Evolutionary conservation across 176 grass and related monocot genomes (phyloP).

Genomic region (Phoenix dactylifera): DNA sequence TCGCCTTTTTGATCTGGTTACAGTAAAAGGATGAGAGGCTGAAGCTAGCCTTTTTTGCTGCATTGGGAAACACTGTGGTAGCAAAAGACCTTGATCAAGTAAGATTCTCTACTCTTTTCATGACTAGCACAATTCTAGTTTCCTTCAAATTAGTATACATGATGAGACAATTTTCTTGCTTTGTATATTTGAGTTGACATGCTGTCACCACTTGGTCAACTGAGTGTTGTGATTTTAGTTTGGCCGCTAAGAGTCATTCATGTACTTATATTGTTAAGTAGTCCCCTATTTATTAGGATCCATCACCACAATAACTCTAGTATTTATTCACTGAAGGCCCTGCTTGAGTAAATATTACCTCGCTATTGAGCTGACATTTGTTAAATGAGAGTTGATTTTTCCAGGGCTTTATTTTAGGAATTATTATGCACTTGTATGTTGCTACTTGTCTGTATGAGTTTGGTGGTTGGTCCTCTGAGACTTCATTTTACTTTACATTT

Average conservation of each 20-base stretch:
- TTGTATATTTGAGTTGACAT: not conserved
- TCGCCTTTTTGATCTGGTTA: conserved; percentile 85
- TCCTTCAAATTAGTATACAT: too few species aligned
- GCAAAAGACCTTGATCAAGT: conserved; percentile 89
- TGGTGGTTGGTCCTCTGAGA: too few species aligned
- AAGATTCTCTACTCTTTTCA: conserved; percentile 14
- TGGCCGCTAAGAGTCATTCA: not conserved
- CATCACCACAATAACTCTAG: not conserved
- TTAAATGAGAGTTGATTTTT: too few species aligned
- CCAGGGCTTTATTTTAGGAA: too few species aligned
- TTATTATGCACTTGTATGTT: too few species aligned
- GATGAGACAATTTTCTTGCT: too few species aligned
- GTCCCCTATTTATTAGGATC: not conserved
- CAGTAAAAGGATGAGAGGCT: conserved; percentile 83
- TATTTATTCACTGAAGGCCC: too few species aligned
- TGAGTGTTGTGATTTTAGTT: not conserved
- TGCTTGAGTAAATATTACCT: too few species aligned
- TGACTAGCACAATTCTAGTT: not conserved
- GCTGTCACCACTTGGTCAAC: not conserved
- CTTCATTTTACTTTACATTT: too few species aligned
- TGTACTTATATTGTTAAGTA: not conserved
- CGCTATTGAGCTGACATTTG: too few species aligned
- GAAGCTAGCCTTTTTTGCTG: conserved; percentile 74
- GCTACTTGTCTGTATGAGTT: too few species aligned
- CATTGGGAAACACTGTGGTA: conserved; percentile 75